phyloP scores from a whole-genome alignment of 768 basidiomycete genomes.

The Dentipellis sp. region DNA sequence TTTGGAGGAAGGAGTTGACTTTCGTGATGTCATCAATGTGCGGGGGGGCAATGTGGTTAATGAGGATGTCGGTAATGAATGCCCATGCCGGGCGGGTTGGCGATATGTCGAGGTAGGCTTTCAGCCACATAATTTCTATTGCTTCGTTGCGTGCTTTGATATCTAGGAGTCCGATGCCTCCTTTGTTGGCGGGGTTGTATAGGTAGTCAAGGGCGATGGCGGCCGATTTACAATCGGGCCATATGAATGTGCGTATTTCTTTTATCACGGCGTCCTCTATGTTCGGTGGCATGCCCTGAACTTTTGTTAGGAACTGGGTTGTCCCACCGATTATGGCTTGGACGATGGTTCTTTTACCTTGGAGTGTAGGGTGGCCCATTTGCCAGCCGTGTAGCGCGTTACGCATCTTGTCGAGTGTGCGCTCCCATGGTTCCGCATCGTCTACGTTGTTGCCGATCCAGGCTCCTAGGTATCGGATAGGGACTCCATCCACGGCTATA shows the following conservation, averaged over 20 bases:
- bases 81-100: constrained; percentile 8
- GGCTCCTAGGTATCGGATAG: neutral
- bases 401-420: constrained; percentile 1
- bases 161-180: constrained; percentile 7
- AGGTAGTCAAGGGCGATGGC: neutral
- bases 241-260: constrained; percentile 12
- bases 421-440: constrained; percentile 1
- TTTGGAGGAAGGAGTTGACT: constrained; percentile 6
- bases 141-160: constrained; percentile 8
- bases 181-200: neutral
- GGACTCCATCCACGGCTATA: neutral
- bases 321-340: constrained; percentile 17
- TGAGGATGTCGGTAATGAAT: neutral
- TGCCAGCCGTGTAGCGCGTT: neutral
- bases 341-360: constrained; percentile 11
- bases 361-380: constrained; percentile 3
- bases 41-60: neutral
- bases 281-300: constrained; percentile 19
- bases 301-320: constrained; percentile 20
- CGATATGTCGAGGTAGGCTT: constrained; percentile 3
- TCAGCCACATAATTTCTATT: constrained; percentile 9
- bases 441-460: neutral
- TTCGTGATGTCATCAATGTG: neutral
- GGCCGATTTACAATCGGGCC: constrained; percentile 1
- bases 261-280: neutral